Conservation (phyloP, 169 alveolate species). For the Cystoisospora suis region DNA sequence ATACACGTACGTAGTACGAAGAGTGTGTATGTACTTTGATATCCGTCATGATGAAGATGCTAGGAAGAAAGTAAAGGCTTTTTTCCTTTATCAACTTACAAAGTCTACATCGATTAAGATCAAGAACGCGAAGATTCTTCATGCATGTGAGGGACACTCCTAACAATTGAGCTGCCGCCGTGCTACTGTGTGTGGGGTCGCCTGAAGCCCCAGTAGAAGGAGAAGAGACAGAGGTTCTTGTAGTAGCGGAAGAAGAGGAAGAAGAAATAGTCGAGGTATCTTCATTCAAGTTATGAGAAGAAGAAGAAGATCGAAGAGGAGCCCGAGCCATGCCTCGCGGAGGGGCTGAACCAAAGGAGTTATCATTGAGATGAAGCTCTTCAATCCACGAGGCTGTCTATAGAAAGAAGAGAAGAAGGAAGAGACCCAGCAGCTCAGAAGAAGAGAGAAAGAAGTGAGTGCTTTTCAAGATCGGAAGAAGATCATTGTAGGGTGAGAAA, state of each 20-base stretch:
- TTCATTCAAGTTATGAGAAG: too few species aligned
- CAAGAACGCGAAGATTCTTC: constrained; percentile 9
- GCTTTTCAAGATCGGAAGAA: too few species aligned
- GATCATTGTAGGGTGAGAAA: too few species aligned
- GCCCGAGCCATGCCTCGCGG: neutral
- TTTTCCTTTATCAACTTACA: neutral
- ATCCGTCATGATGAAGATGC: neutral
- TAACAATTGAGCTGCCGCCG: neutral
- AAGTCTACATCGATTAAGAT: neutral
- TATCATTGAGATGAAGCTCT: constrained; percentile 1
- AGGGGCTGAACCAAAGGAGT: constrained; percentile 26
- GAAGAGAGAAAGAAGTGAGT: too few species aligned
- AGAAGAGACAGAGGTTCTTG: too few species aligned
- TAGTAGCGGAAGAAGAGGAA: too few species aligned
- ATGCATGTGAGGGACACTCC: constrained; percentile 21
- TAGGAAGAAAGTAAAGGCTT: neutral
- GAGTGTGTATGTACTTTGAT: neutral
- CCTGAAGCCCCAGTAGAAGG: too few species aligned
- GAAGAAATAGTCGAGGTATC: too few species aligned
- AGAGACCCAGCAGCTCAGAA: too few species aligned
- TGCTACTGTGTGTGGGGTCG: neutral
- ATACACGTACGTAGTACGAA: neutral
- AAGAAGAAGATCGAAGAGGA: too few species aligned
- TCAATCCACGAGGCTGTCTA: constrained; percentile 18
- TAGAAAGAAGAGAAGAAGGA: neutral